phyloP scores from a whole-genome alignment of 768 basidiomycete species.

The Hemileccinum impolitum region DNA sequence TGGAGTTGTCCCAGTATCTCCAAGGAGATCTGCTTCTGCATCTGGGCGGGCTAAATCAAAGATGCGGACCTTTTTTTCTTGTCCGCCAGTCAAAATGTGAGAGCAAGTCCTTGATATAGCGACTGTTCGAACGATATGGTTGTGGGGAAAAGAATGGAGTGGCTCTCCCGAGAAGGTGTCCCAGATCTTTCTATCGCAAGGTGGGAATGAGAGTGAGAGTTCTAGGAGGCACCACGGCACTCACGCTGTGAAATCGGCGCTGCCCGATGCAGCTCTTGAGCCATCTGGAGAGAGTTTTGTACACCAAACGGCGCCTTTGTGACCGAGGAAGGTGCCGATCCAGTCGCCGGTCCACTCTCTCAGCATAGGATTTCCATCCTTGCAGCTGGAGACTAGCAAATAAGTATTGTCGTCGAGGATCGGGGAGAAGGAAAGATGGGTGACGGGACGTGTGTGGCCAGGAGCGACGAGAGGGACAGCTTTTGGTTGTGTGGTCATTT shows the following conservation, averaged over 20 bases:
- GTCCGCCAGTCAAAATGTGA: slow-evolving; percentile 85
- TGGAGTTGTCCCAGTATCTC: slow-evolving; percentile 53
- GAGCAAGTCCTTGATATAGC: slow-evolving; percentile 71
- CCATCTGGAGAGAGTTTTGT: slow-evolving; percentile 87
- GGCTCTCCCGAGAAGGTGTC: slow-evolving; percentile 86
- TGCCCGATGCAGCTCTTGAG: slow-evolving; percentile 84
- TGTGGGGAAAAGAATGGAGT: slow-evolving; percentile 95
- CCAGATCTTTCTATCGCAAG: slow-evolving; percentile 79
- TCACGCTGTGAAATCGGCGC: slow-evolving; percentile 97
- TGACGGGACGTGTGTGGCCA: slow-evolving; percentile 85
- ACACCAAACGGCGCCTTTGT: slow-evolving; percentile 97
- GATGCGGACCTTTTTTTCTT: slow-evolving; percentile 96
- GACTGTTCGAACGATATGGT: slow-evolving; percentile 96
- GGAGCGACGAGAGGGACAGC: slow-evolving; percentile 79
- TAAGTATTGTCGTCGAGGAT: slow-evolving; percentile 83
- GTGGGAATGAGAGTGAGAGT: slow-evolving; percentile 12
- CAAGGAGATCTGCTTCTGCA: slow-evolving; percentile 80
- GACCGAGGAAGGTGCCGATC: slow-evolving; percentile 90
- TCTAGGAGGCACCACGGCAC: too few species aligned
- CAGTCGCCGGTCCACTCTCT: slow-evolving; percentile 98
- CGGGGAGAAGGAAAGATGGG: slow-evolving; percentile 89
- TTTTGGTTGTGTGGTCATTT: slow-evolving; percentile 62
- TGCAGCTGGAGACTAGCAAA: slow-evolving; percentile 93
- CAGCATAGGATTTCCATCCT: slow-evolving; percentile 97
- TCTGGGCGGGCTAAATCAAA: slow-evolving; percentile 88